A percentile compares a stretch with the other conserved stretches of the same genome.
These are phyloP conservation scores for Exophiala calicioides DNA, from an alignment of 2,329 filamentous ascomycete genomes.

Conservation along the genomic window DNA sequence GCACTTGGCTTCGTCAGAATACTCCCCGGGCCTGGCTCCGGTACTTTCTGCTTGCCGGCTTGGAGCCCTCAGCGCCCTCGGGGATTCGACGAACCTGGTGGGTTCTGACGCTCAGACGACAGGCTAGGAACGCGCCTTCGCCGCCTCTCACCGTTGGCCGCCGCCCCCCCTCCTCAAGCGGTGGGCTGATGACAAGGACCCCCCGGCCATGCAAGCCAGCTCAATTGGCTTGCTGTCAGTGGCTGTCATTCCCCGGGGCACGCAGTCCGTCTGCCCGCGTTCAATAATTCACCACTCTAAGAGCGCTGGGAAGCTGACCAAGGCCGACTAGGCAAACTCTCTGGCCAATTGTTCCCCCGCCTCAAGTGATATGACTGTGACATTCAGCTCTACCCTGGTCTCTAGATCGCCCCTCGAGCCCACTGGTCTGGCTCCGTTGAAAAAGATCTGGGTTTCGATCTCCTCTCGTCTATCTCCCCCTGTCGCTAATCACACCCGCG, in stretches of 20 bases:
- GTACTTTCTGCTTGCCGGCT: no score
- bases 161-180: not conserved
- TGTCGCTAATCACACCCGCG: conserved; percentile 11
- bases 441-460: conserved; percentile 25
- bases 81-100: not conserved
- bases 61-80: no score
- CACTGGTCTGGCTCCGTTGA: conserved; percentile 9
- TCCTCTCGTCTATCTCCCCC: conserved; percentile 26
- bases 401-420: conserved; percentile 20
- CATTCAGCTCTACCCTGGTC: conserved; percentile 4
- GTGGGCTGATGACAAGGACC: not conserved
- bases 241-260: conserved; percentile 1
- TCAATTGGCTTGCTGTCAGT: conserved; percentile 4
- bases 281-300: conserved; percentile 4
- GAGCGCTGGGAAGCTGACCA: conserved; percentile 5
- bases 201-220: conserved; percentile 1
- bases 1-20: no score
- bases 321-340: not conserved
- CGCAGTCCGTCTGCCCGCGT: conserved; percentile 1
- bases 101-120: not conserved
- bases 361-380: conserved; percentile 5
- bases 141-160: conserved; percentile 4
- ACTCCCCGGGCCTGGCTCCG: no score
- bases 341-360: conserved; percentile 2
- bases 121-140: conserved; percentile 16